phyloP scores from a whole-genome alignment of 1,284 basidiomycete genomes.

The Ganoderma meredithae region DNA sequence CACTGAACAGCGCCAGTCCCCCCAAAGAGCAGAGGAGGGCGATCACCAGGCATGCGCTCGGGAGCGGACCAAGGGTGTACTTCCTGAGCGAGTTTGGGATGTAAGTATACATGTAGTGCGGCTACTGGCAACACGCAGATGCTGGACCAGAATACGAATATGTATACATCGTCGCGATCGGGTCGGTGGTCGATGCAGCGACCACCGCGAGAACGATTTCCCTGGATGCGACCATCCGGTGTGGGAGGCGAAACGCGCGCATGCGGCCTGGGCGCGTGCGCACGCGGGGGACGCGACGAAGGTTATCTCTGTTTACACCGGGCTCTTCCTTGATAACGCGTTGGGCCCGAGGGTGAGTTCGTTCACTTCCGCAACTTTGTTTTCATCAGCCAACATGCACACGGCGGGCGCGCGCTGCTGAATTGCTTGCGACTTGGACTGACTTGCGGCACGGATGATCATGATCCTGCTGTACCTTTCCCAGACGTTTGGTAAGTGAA shows the following conservation, averaged over 20 bases:
- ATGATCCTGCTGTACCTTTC: background rate
- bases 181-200: constrained; percentile 27
- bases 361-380: constrained; percentile 17
- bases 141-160: background rate
- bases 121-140: background rate
- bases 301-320: constrained; percentile 36
- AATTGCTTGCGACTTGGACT: background rate
- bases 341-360: constrained; percentile 26
- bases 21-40: constrained; percentile 25
- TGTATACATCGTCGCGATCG: too few relatives aligned
- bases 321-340: constrained; percentile 28
- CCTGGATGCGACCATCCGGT: constrained; percentile 35
- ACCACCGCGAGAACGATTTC: constrained; percentile 38
- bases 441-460: constrained; percentile 4
- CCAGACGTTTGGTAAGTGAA: background rate
- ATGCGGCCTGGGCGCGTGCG: constrained; percentile 28
- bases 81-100: constrained; percentile 37
- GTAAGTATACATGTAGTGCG: constrained; percentile 31
- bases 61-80: background rate
- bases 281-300: constrained; percentile 31
- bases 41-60: constrained; percentile 32
- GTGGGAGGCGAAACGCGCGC: constrained; percentile 36
- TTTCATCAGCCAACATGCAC: too few relatives aligned
- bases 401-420: background rate
- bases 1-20: constrained; percentile 10